These are phyloP conservation scores for Cryphonectria japonica DNA, from an alignment of 2,329 filamentous ascomycete species.

Conservation along the genomic window DNA sequence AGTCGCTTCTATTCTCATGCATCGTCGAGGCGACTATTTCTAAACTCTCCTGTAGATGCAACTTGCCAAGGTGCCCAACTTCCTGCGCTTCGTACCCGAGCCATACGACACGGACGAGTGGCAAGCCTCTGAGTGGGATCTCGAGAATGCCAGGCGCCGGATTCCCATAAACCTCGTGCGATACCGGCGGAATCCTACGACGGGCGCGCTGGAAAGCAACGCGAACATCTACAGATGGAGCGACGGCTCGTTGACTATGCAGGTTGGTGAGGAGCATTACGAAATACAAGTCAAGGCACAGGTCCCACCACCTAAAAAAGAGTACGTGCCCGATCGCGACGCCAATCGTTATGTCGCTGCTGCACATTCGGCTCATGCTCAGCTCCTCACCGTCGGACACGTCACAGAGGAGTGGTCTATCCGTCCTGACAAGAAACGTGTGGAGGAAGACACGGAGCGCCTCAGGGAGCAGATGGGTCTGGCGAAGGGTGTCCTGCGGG, in stretches of 20 bases:
- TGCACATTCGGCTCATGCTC: conserved; percentile 68
- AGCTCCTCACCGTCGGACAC: conserved; percentile 75
- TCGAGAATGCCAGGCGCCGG: conserved; percentile 56
- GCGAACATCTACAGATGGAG: conserved; percentile 77
- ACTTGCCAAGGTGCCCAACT: conserved; percentile 71
- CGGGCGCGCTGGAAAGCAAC: conserved; percentile 72
- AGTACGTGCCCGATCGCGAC: conserved; percentile 70
- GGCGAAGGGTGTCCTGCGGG: conserved; percentile 49
- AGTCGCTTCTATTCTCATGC: conserved; percentile 33
- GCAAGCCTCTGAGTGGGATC: conserved; percentile 60
- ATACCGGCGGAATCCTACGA: conserved; percentile 69
- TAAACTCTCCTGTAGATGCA: conserved; percentile 58
- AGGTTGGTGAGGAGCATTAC: conserved; percentile 76
- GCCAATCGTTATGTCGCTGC: conserved; percentile 77
- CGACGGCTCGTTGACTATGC: conserved; percentile 75
- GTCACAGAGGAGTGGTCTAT: conserved; percentile 74
- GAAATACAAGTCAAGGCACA: conserved; percentile 73
- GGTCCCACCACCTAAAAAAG: conserved; percentile 62
- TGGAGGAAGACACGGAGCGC: conserved; percentile 61
- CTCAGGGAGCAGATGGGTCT: conserved; percentile 69
- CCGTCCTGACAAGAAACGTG: conserved; percentile 55
- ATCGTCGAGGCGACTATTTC: conserved; percentile 13
- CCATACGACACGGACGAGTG: conserved; percentile 70
- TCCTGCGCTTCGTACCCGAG: conserved; percentile 70
- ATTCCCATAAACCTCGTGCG: conserved; percentile 68